These are phyloP conservation scores for Penicillium sp. DNA, from an alignment of 2,329 filamentous ascomycete species.

Conservation along the genomic window DNA sequence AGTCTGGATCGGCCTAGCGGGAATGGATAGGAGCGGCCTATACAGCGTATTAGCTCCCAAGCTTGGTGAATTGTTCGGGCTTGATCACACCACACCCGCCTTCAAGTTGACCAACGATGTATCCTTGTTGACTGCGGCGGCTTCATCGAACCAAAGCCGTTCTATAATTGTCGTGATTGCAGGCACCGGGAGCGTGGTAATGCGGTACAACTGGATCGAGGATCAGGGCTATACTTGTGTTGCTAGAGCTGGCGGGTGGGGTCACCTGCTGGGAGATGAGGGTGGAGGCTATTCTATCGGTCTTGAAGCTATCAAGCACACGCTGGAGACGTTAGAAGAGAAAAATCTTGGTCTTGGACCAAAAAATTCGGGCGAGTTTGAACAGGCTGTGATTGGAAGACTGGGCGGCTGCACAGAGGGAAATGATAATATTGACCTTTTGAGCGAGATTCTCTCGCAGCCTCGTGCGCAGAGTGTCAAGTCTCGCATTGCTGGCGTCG, in stretches of 20 bases:
- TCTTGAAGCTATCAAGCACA: slow-evolving; percentile 33
- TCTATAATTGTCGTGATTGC: slow-evolving; percentile 42
- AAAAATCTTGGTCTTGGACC: slow-evolving; percentile 14
- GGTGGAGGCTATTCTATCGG: slow-evolving; percentile 46
- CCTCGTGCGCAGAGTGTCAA: slow-evolving; percentile 9
- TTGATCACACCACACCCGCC: slow-evolving; percentile 13
- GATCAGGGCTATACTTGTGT: slow-evolving; percentile 24
- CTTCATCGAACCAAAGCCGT: slow-evolving; percentile 12
- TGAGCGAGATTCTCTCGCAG: slow-evolving; percentile 17
- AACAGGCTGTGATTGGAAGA: slow-evolving; percentile 12
- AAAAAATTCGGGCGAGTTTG: slow-evolving; percentile 3
- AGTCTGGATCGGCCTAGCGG: slow-evolving; percentile 44
- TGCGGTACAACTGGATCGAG: slow-evolving; percentile 32
- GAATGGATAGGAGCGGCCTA: slow-evolving; percentile 39
- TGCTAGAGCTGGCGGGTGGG: slow-evolving; percentile 47
- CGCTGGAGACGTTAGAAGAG: slow-evolving; percentile 34
- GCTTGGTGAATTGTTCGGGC: slow-evolving; percentile 29
- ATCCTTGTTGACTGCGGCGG: slow-evolving; percentile 36
- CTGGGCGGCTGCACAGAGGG: slow-evolving; percentile 6
- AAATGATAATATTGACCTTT: slow-evolving; percentile 9
- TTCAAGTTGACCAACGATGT: slow-evolving; percentile 43
- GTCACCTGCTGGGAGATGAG: slow-evolving; percentile 46
- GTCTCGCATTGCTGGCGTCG: slow-evolving; percentile 18
- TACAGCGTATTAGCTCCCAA: slow-evolving; percentile 25
- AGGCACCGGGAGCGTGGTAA: slow-evolving; percentile 47